Evolutionary conservation across 208 protist genomes (phyloP).

Genomic region (Porcisia deanei): DNA sequence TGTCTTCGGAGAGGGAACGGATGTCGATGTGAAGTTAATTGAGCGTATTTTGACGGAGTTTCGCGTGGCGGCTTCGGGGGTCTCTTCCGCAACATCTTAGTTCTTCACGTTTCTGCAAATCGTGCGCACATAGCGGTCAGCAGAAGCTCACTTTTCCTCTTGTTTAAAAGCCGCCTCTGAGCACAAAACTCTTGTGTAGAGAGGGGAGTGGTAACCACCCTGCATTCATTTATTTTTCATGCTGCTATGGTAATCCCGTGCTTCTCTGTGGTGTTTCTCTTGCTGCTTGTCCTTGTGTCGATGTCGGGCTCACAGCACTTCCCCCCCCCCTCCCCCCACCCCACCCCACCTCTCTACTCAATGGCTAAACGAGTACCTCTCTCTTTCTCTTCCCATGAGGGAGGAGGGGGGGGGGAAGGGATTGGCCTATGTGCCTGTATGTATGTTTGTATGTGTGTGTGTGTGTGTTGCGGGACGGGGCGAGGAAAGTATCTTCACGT

Average conservation of each 20-base stretch:
- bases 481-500: no score
- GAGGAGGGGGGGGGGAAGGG: not conserved
- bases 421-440: no score
- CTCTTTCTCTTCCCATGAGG: not conserved
- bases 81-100: not conserved
- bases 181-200: not conserved
- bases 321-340: not conserved
- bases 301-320: not conserved
- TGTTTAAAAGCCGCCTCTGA: not conserved
- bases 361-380: not conserved
- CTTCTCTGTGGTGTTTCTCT: not conserved
- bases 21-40: conserved; percentile 26
- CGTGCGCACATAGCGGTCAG: not conserved
- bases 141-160: not conserved
- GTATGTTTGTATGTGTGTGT: conserved; percentile 2
- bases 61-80: conserved; percentile 19
- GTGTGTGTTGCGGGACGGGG: not conserved
- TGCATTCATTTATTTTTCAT: not conserved
- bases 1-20: conserved; percentile 40
- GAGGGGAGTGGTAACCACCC: not conserved
- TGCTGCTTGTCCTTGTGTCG: not conserved
- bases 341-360: not conserved
- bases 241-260: not conserved
- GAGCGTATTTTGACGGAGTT: conserved; percentile 40
- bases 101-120: not conserved